phyloP scores from a whole-genome alignment of 257 asterid species.

The Linderniella brevidens region DNA sequence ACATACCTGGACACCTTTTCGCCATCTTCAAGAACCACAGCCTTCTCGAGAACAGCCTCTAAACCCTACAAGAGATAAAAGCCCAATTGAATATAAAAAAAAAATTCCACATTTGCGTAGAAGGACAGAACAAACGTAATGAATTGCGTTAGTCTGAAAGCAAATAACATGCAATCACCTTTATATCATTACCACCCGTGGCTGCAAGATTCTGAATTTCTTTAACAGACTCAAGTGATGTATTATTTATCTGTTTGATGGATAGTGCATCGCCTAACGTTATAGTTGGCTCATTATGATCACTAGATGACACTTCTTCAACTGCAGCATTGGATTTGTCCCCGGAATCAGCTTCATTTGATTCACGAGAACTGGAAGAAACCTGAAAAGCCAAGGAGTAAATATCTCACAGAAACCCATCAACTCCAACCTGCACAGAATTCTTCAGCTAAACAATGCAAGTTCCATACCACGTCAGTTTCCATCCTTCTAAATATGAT shows the following conservation, averaged over 20 bases:
- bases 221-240: conserved; percentile 40
- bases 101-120: conserved; percentile 10
- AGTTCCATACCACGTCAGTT: conserved; percentile 51
- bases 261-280: conserved; percentile 23
- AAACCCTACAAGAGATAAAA: conserved; percentile 40
- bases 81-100: conserved; percentile 11
- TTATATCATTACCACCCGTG: conserved; percentile 57
- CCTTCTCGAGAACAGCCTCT: conserved; percentile 80
- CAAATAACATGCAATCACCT: conserved; percentile 38
- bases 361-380: conserved; percentile 26
- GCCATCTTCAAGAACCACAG: conserved; percentile 75
- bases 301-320: conserved; percentile 26
- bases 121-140: conserved; percentile 2
- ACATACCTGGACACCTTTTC: conserved; percentile 56
- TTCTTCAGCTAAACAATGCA: conserved; percentile 5
- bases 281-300: conserved; percentile 24
- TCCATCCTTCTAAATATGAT: conserved; percentile 62
- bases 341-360: conserved; percentile 29
- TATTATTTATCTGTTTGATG: conserved; percentile 26
- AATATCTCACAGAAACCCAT: not conserved
- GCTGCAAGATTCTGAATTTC: conserved; percentile 53
- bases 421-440: not conserved
- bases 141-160: not conserved
- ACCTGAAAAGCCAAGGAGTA: conserved; percentile 31
- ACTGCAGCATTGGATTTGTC: conserved; percentile 25